Evolutionary conservation across 2,329 filamentous ascomycete species (phyloP), one percentile per base, ranked within the genome.

Genomic region (Curvularia lunata): DNA sequence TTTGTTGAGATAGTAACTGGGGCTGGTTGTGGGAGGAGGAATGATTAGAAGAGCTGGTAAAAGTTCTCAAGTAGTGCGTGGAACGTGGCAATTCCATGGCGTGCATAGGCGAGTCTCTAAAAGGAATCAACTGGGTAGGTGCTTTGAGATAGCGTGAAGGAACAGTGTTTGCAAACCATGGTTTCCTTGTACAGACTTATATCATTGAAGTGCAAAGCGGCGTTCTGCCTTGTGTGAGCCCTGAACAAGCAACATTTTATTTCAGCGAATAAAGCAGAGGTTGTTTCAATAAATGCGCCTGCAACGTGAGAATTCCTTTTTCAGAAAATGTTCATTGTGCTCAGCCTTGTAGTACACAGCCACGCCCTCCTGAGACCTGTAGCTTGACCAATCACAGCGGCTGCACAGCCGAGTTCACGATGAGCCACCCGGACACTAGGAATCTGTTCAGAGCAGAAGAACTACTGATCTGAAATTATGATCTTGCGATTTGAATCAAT

Each of bases 11-110:
- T 7, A 49, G 38, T 55, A 55, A 19, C 7, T 38, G 32, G 19
- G 48, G 42, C 54, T 46, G 52, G 45, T 23, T 8, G 43, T 48
- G 37, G 34, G 27, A 25, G 27, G 55, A 52, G 30, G 43, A 48
- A 13, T 54, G 42, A 16, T 49, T 45, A 1, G 47, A 47, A 48
- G 55, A 48, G 40, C 53, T 41, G 27, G 41, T 32, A 18, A 42
- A 42, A 38, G 43, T 45, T 30, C 54, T 21, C 19, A 27, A 43
- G 47, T 57, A 46, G 5, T 47, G 57, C 2, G 56, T 27, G 34
- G 58, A 27, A 56, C 47, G 48, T 64, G 55, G 56, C 21, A 54
- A 45, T 47, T 59, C 55, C 65, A 69, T 69, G 25, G 28, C 25
- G 61, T 37, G 61, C 34, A 55, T 27, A 41, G 52, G 41, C 52